Evolutionary conservation across 2,329 filamentous ascomycete species (phyloP).

Genomic region (Neoascochyta sp.): DNA sequence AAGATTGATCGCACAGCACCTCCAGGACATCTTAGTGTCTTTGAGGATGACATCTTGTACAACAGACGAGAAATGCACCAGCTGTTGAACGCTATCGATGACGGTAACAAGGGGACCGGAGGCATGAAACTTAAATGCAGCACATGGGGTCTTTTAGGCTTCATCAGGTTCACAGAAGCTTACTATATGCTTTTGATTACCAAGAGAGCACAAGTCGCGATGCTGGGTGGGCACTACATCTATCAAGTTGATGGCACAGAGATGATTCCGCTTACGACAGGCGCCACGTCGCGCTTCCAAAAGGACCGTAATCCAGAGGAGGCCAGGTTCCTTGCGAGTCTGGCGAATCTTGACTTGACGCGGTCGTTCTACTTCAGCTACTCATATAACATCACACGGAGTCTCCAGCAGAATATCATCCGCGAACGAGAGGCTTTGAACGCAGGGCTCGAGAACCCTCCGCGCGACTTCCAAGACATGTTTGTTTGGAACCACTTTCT

Average conservation of each 20-base stretch:
- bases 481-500: slow-evolving; percentile 97
- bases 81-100: slow-evolving; percentile 88
- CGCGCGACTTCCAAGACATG: slow-evolving; percentile 81
- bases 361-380: slow-evolving; percentile 98
- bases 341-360: slow-evolving; percentile 86
- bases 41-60: slow-evolving; percentile 94
- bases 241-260: slow-evolving; percentile 96
- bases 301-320: slow-evolving; percentile 86
- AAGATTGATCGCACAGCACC: slow-evolving; percentile 91
- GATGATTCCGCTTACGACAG: slow-evolving; percentile 77
- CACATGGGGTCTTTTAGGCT: slow-evolving; percentile 90
- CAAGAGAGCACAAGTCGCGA: slow-evolving; percentile 91
- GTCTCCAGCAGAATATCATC: slow-evolving; percentile 86
- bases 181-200: slow-evolving; percentile 98
- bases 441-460: slow-evolving; percentile 58
- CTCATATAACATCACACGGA: slow-evolving; percentile 91
- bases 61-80: slow-evolving; percentile 88
- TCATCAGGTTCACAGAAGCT: slow-evolving; percentile 90
- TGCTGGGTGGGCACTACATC: slow-evolving; percentile 92
- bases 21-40: slow-evolving; percentile 72
- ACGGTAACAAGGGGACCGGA: slow-evolving; percentile 87
- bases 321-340: slow-evolving; percentile 78
- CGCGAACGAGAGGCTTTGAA: slow-evolving; percentile 70
- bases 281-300: slow-evolving; percentile 62
- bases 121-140: slow-evolving; percentile 86